Conservation (phyloP, 768 basidiomycete species). For the Dentipellis fragilis region DNA sequence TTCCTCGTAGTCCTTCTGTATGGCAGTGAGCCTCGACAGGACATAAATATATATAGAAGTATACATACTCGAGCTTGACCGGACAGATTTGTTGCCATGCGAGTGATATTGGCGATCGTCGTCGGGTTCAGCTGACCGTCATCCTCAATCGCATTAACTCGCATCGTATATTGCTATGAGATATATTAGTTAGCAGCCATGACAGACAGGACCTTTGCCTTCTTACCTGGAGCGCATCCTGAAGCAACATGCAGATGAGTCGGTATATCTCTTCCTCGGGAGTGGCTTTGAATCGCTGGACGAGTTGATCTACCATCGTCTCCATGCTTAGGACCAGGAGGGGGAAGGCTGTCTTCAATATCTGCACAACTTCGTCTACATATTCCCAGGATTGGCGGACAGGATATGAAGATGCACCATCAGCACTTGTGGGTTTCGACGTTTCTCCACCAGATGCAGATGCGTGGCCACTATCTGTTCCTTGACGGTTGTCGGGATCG, state of each 20-base stretch:
- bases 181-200: not conserved
- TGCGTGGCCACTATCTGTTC: not conserved
- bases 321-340: conserved; percentile 92
- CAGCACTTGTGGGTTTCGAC: conserved; percentile 8
- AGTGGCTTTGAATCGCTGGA: conserved; percentile 76
- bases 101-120: conserved; percentile 45
- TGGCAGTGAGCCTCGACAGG: conserved; percentile 1
- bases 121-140: conserved; percentile 50
- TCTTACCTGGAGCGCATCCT: conserved; percentile 76
- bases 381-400: conserved; percentile 77
- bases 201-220: not conserved
- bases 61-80: conserved; percentile 45
- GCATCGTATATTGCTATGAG: conserved; percentile 53
- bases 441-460: not conserved
- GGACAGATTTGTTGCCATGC: conserved; percentile 53
- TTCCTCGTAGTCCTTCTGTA: conserved; percentile 80
- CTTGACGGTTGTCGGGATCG: not conserved
- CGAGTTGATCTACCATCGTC: conserved; percentile 93
- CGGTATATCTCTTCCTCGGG: conserved; percentile 94
- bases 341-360: conserved; percentile 93
- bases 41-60: not conserved
- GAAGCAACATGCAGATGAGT: conserved; percentile 75
- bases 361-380: conserved; percentile 88
- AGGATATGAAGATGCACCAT: conserved; percentile 19
- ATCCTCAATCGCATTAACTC: conserved; percentile 58